Evolutionary conservation across 257 asterid genomes (phyloP), one percentile per base, ranked within the genome.

Genomic region (Plectranthus barbatus): DNA sequence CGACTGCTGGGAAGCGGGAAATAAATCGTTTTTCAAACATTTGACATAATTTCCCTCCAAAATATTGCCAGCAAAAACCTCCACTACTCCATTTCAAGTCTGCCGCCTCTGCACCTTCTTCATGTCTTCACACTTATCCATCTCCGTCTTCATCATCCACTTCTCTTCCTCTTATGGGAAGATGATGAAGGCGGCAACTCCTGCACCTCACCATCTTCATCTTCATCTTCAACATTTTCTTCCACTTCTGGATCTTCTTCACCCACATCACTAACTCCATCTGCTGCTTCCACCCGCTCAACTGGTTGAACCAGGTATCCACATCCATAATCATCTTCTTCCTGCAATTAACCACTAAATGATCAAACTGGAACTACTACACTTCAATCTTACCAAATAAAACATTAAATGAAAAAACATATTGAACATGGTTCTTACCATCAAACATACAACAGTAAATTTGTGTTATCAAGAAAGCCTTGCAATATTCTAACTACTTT

Each of bases 221-320:
- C 91, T 6, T 87, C 90, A 12, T 79, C 77, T 17, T 76, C 86
- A 15, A 52, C 66, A 4, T 74, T 88, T 11, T 75, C 85, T 57
- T 79, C 79, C 42, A 75, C 1, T n/a, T 79, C 83, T 19, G 63
- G 70, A 40, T 81, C 88, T 63, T 70, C 89, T 58, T 77, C 87
- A 12, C 72, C 88, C 52, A 75, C 52, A 54, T 73, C 86, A 72
- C 75, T 70, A 44, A 58, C 87, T 63, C 53, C 78, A 17, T 42
- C 86, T 66, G 75, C 84, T 13, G 65, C 78, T 9, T 76, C 83
- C 21, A 74, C 81, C 41, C 80, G 83, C 55, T 77, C 86, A 47
- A 85, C 90, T 4, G 96, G 96, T 67, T 87, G 96, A 65, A 87
- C 87, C 52, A 85, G 80, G 60, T 80, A 84, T 15, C 81, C 96